Base-by-base conservation (phyloP, 805 yeast species). In the Candida saitoana region DNA sequence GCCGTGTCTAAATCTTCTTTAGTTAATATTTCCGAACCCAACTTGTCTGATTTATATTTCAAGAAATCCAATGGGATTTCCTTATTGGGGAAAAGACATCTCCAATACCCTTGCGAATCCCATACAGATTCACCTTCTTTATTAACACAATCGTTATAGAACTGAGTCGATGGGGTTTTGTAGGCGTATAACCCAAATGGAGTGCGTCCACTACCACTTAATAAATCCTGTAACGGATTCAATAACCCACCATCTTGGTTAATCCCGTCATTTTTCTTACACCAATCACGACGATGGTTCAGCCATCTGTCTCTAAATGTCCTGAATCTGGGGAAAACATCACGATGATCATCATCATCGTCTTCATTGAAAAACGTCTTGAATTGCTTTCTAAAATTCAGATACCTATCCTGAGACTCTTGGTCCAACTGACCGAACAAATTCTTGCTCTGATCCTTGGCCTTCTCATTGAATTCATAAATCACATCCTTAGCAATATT, bases 31-130 rank as follows among this genome's bases (percentile, higher is more conserved):
- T 54, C 52, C 16, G 56, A 56, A 3, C 62, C 51, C 14, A 60
- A 50, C 34, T 55, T 43, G 32, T 51, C 47, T 29, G 55, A 44
- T 55, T 60, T 53, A 49, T 49, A 39, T 52, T 48, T 46, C 59
- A 67, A 49, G 40, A 65, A 34, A 44, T 57, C 43, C 54, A 67
- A 39, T 51, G 72, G 48, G 46, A 68, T 37, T 60, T 63, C 54
- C 25, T 62, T 45, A 49, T 72, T 71, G 9, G 96, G 96, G 60
- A 90, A 84, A 36, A 91, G 65, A 63, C 98, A 91, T 56, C 90
- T 77, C 97, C 97, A 91, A 60, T 81, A 76, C 0, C 97, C 98
- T 17, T 74, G 71, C 29, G 77, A 64, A 56, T 88, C 95, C 96
- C 97, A 91, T 9, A 80, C 81, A 0, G 87, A 77, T 5, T 74